Percentiles rank a stretch among this genome's conserved stretches.
phyloP scores from a whole-genome alignment of 225 moss, liverwort and hornwort genomes.

The Sphagnum tenellum region DNA sequence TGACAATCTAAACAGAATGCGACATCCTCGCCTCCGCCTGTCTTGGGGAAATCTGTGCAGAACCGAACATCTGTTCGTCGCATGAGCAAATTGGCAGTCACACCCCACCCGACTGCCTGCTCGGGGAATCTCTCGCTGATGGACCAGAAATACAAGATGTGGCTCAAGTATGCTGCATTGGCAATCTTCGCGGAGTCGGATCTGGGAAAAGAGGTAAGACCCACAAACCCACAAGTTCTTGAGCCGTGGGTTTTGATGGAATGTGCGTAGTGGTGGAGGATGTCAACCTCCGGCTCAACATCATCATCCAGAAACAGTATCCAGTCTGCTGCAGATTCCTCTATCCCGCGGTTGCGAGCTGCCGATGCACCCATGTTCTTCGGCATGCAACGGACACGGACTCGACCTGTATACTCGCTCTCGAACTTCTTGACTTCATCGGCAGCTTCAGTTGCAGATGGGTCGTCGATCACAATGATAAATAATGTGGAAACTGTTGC shows the following conservation, averaged over 20 bases:
- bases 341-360: slow-evolving; percentile 17
- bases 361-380: slow-evolving; percentile 18
- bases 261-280: slow-evolving; percentile 12
- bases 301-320: slow-evolving; percentile 34
- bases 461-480: slow-evolving; percentile 21
- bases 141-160: slow-evolving; percentile 23
- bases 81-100: slow-evolving; percentile 29
- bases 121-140: slow-evolving; percentile 9
- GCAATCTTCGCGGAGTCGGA: neutral
- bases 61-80: slow-evolving; percentile 7
- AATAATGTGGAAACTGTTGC: slow-evolving; percentile 10
- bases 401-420: slow-evolving; percentile 6
- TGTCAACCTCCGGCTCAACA: slow-evolving; percentile 8
- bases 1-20: slow-evolving; percentile 18
- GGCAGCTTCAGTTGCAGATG: neutral
- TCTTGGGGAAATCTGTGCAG: slow-evolving; percentile 12
- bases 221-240: slow-evolving; percentile 21
- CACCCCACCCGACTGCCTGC: slow-evolving; percentile 18
- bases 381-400: slow-evolving; percentile 15
- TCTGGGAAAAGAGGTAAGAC: slow-evolving; percentile 11
- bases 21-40: slow-evolving; percentile 31
- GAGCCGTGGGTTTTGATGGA: slow-evolving; percentile 7
- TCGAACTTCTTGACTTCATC: slow-evolving; percentile 5
- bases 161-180: slow-evolving; percentile 15
- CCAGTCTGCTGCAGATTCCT: slow-evolving; percentile 26